Base-by-base conservation (phyloP, 78 protist genomes). In the Cavenderia fasciculata region DNA sequence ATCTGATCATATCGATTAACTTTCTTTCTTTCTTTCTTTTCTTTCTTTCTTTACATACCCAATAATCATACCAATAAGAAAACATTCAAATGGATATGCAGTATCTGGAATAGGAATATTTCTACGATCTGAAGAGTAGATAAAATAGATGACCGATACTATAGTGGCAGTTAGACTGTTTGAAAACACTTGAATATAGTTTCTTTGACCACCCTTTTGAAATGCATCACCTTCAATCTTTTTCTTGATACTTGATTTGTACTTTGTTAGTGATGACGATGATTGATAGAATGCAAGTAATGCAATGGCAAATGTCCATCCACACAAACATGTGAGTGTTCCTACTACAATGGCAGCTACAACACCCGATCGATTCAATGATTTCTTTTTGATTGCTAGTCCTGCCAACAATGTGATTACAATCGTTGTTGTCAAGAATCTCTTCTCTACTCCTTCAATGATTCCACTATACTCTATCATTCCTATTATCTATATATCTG, bases 171-270 rank as follows among this genome's bases (percentile, higher is more conserved):
- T 33, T n/a, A 69, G 23, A 71, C 93, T 87, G 47, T 90, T 90
- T n/a, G 88, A 68, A 3, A 90, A 57, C 25, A 90, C 94, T 31
- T 90, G 94, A n/a, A 62, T 41, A 46, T 75, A 90, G 19, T 90
- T 75, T 51, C 94, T 68, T 31, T 90, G 74, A 18, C 94, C 88
- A 69, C 94, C 94, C 11, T 18, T 51, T 18, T 14, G 7, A 11
- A 16, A 59, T 31, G 19, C 3, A 41, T 71, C 56, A 44, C 72
- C 94, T 41, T 90, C 94, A 23, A 90, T 21, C 1, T 49, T 66
- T 46, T 90, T 77, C 82, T 90, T 90, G 16, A 79, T 68, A 3
- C 59, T 19, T 23, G 91, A 16, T 68, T 75, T 75, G 40, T 77
- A 90, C 36, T 90, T 90, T 11, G 94, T 90, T 18, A 90, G 82